These are phyloP conservation scores for Hygrophoropsis aurantiaca DNA, from an alignment of 768 basidiomycete genomes.

Conservation along the genomic window DNA sequence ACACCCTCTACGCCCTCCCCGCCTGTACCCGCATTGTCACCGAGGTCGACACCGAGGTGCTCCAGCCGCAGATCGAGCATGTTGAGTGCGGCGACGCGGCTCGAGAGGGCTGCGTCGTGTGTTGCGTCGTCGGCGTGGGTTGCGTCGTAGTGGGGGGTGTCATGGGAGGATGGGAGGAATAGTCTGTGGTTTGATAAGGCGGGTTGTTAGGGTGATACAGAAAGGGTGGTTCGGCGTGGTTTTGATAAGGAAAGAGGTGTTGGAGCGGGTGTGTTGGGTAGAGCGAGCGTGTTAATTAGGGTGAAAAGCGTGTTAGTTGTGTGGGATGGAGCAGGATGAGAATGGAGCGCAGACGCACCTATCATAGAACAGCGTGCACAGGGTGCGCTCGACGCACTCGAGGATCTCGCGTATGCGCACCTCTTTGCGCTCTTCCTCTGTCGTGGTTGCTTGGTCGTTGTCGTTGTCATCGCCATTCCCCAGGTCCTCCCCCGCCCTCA, in stretches of 20 bases:
- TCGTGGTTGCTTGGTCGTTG: constrained; percentile 14
- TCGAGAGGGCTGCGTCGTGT: constrained; percentile 88
- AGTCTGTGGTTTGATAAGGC: no score
- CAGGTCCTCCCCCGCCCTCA: constrained; percentile 21
- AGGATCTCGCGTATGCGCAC: constrained; percentile 57
- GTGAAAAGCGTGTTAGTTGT: no score
- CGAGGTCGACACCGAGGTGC: constrained; percentile 86
- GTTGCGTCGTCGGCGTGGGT: constrained; percentile 80
- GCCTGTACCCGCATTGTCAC: constrained; percentile 41
- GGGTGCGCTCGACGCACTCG: constrained; percentile 69
- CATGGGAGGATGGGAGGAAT: constrained; percentile 75
- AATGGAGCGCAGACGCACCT: constrained; percentile 56
- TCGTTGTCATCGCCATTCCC: constrained; percentile 11
- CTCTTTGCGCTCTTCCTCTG: constrained; percentile 37
- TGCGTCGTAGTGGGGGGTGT: no score
- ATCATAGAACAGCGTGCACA: constrained; percentile 83
- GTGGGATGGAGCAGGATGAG: no score
- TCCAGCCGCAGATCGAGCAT: constrained; percentile 85
- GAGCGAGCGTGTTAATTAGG: neutral
- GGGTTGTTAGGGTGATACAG: no score
- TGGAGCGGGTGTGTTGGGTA: no score
- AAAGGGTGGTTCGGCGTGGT: no score
- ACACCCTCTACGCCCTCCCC: constrained; percentile 57
- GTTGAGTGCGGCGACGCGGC: constrained; percentile 87
- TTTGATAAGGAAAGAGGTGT: no score